Percentiles rank a stretch among this genome's conserved stretches.
Conservation (phyloP, 169 alveolate genomes). For the Eimeria praecox region DNA sequence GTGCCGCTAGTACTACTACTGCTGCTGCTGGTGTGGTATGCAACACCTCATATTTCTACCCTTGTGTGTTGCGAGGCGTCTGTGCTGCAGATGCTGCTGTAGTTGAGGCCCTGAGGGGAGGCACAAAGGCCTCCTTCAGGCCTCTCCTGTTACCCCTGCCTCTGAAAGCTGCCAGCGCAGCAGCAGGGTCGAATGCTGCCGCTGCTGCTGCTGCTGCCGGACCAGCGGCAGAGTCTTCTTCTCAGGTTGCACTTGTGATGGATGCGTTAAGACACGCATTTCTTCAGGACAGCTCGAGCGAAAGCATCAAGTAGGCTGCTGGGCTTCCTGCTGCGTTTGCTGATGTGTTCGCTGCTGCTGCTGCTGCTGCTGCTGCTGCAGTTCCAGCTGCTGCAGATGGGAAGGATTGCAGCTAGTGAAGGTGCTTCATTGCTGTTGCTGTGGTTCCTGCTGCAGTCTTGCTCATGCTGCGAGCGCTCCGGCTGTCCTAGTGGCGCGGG, state of each 20-base stretch:
- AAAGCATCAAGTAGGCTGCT: slow-evolving; percentile 23
- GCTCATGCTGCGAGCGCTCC: slow-evolving; percentile 61
- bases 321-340: slow-evolving; percentile 25
- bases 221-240: slow-evolving; percentile 29
- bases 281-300: slow-evolving; percentile 23
- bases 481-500: slow-evolving; percentile 39
- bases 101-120: slow-evolving; percentile 4
- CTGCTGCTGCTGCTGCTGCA: slow-evolving; percentile 22
- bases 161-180: slow-evolving; percentile 27
- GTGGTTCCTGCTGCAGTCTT: slow-evolving; percentile 26
- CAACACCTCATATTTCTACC: neutral
- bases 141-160: slow-evolving; percentile 54
- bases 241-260: slow-evolving; percentile 54
- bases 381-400: neutral
- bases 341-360: too few relatives aligned
- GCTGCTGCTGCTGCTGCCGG: slow-evolving; percentile 47
- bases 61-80: neutral
- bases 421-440: slow-evolving; percentile 6
- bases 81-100: slow-evolving; percentile 41
- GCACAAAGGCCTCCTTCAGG: slow-evolving; percentile 23
- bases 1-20: neutral
- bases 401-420: neutral
- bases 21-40: neutral
- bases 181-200: neutral
- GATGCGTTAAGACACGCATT: slow-evolving; percentile 45